Percentiles rank a stretch among this genome's conserved stretches.
phyloP scores from a whole-genome alignment of 2,329 filamentous ascomycete genomes.

The Penicillium sp. region DNA sequence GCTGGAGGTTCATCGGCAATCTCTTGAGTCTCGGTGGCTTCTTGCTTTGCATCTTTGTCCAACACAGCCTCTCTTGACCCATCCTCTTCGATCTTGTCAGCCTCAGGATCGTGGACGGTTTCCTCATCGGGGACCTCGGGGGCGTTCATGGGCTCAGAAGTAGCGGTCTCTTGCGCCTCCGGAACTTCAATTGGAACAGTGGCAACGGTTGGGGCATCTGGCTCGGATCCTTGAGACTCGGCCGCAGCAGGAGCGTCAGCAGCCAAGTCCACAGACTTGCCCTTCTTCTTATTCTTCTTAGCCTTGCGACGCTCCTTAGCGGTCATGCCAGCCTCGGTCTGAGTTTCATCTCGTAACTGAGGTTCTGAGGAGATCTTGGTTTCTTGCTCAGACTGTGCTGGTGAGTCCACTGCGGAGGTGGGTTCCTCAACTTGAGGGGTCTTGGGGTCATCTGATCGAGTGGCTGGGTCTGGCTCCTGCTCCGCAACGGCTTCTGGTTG shows the following conservation, averaged over 20 bases:
- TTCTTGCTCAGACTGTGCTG: conserved; percentile 3
- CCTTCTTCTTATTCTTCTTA: conserved; percentile 27
- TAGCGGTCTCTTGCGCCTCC: not conserved
- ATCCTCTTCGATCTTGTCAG: not conserved
- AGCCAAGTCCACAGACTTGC: conserved; percentile 20
- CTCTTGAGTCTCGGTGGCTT: conserved; percentile 19
- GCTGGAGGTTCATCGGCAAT: conserved; percentile 1
- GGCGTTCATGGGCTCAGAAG: not conserved
- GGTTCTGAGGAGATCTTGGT: not conserved
- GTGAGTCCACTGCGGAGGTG: not conserved
- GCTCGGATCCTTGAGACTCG: conserved; percentile 9
- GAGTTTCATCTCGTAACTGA: conserved; percentile 7
- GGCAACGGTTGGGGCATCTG: not conserved
- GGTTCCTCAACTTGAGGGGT: not conserved
- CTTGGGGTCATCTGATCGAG: not conserved
- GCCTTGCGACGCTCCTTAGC: conserved; percentile 22
- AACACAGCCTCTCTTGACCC: conserved; percentile 13
- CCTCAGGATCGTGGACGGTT: conserved; percentile 8
- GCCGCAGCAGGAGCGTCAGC: conserved; percentile 7
- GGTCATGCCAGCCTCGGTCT: conserved; percentile 13
- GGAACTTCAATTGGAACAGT: not conserved
- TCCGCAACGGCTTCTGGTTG: not conserved
- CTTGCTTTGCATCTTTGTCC: conserved; percentile 4
- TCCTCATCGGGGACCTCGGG: not conserved
- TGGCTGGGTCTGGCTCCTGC: not conserved